phyloP scores from a whole-genome alignment of 495 filamentous ascomycete species.

The Lasiosphaeria hispida region DNA sequence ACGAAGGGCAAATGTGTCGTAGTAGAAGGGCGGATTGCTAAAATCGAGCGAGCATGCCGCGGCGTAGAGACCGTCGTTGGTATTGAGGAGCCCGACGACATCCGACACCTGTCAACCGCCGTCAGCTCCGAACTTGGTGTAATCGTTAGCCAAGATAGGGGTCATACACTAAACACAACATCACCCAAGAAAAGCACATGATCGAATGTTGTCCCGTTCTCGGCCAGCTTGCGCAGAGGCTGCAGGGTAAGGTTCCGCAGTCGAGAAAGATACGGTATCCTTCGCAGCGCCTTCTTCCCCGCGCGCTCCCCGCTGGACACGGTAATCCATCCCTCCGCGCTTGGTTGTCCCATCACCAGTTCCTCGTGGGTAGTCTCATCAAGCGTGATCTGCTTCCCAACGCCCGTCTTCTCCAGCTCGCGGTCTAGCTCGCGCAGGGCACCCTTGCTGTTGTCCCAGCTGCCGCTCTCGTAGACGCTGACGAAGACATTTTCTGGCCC shows the following conservation, averaged over 20 bases:
- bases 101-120: conserved; percentile 39
- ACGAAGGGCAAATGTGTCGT: conserved; percentile 84
- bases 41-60: conserved; percentile 84
- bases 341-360: conserved; percentile 46
- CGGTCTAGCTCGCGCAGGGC: conserved; percentile 59
- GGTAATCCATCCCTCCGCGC: conserved; percentile 57
- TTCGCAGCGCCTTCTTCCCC: conserved; percentile 51
- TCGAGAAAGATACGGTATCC: conserved; percentile 67
- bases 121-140: conserved; percentile 1
- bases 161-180: conserved; percentile 64
- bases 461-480: conserved; percentile 68
- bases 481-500: conserved; percentile 69
- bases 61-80: conserved; percentile 69
- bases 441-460: conserved; percentile 67
- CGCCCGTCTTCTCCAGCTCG: conserved; percentile 51
- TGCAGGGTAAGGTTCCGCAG: conserved; percentile 58
- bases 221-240: conserved; percentile 48
- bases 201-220: conserved; percentile 57
- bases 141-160: too few relatives aligned
- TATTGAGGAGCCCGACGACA: conserved; percentile 66
- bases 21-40: conserved; percentile 61
- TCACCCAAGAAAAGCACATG: conserved; percentile 73
- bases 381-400: conserved; percentile 54
- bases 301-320: conserved; percentile 32
- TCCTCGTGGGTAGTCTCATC: conserved; percentile 56